Percentiles rank a stretch among this genome's conserved stretches.
These are phyloP conservation scores for Hypoxylon sp. DNA, from an alignment of 2,329 filamentous ascomycete genomes.

Conservation along the genomic window DNA sequence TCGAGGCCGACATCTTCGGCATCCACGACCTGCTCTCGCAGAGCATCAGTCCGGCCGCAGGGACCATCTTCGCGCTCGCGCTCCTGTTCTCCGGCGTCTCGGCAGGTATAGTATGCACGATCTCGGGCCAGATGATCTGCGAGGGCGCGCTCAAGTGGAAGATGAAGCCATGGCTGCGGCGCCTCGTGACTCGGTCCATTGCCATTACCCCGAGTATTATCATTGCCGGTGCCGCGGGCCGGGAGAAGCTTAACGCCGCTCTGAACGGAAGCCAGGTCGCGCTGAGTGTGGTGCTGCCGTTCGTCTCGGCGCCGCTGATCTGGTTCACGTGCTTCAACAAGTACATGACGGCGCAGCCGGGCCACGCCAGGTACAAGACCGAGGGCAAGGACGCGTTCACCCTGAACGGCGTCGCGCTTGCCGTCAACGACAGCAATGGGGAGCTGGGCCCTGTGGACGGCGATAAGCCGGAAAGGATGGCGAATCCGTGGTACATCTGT, in stretches of 20 bases:
- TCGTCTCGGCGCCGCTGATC: slow-evolving; percentile 85
- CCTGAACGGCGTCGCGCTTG: slow-evolving; percentile 17
- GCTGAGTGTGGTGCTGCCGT: slow-evolving; percentile 83
- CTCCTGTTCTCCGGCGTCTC: slow-evolving; percentile 84
- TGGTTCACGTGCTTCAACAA: slow-evolving; percentile 85
- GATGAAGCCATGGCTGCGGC: slow-evolving; percentile 81
- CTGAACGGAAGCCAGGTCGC: slow-evolving; percentile 84
- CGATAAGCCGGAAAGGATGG: slow-evolving; percentile 70
- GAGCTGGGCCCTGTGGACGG: slow-evolving; percentile 45
- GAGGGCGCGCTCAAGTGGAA: slow-evolving; percentile 86
- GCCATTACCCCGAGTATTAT: slow-evolving; percentile 87
- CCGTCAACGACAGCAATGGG: slow-evolving; percentile 8
- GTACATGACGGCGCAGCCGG: slow-evolving; percentile 80
- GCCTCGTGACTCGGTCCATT: slow-evolving; percentile 82
- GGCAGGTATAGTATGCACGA: slow-evolving; percentile 90
- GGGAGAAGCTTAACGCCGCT: slow-evolving; percentile 77
- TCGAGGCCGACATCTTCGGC: slow-evolving; percentile 82
- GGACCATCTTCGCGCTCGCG: slow-evolving; percentile 86
- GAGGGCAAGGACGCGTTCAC: slow-evolving; percentile 49
- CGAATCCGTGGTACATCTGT: slow-evolving; percentile 77
- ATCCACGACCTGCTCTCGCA: slow-evolving; percentile 81
- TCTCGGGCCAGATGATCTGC: slow-evolving; percentile 89
- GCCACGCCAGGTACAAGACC: slow-evolving; percentile 56
- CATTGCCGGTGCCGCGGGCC: slow-evolving; percentile 84
- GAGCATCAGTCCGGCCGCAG: slow-evolving; percentile 80